Base-by-base conservation (phyloP, 305 asterid genomes). In the Rubia balearica region DNA sequence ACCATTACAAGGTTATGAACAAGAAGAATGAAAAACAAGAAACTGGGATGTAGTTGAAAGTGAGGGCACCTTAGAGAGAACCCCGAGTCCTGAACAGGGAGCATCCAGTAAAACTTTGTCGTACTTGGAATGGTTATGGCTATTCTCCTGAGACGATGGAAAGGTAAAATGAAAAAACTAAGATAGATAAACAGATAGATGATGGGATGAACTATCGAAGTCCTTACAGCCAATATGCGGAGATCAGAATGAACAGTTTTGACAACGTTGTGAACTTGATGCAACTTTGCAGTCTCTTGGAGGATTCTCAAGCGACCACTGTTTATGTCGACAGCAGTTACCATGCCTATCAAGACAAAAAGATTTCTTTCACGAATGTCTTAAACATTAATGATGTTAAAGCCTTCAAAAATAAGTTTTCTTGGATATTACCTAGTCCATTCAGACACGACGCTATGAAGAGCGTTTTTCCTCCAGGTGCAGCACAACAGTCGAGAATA, bases 391-490 rank as follows among this genome's bases (percentile, higher is more conserved):
- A 38, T 8, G 36, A 41, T 55, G 22, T 1, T 21, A 69, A 69
- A 36, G 22, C 16, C 21, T 33, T 24, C 62, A 73, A 69, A 59
- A 59, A 27, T 67, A 33, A 60, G 8, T 40, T 64, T 64, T 9
- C 7, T 0, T 21, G 51, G 41, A 19, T 16, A 68, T 79, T 82
- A 92, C 98, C 98, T 80, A 80, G 85, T 74, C 93, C 96, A 61
- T 83, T 79, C 80, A 92, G 74, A 77, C 82, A 75, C 69, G 97
- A 83, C 56, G 98, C 98, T 88, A 92, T 85, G 86, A 90, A 92
- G 73, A 92, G 94, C 55, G 97, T 89, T 84, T 92, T 92, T 73
- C 98, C 98, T 66, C 98, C 98, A 27, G 98, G 98, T 65, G 98
- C 98, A 69, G 98, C 98, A 82, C 98, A 92, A 74, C 97, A 92